Conservation (phyloP, 2,329 filamentous ascomycete species). For the Cryphonectria parasitica region DNA sequence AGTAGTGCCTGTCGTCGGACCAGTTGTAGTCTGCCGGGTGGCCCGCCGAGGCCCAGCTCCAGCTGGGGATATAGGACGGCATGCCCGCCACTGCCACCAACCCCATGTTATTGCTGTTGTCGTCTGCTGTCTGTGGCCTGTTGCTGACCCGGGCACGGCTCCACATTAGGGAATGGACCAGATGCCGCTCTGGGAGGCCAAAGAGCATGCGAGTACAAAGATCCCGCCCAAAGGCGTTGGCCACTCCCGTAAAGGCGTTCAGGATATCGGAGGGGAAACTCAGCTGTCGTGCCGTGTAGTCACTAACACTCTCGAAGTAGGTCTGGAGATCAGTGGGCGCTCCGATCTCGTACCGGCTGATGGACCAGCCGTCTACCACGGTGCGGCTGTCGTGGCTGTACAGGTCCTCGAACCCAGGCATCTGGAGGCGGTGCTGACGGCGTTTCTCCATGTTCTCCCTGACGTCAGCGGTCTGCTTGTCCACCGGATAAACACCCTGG, state of each 20-base stretch:
- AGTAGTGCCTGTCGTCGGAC: not conserved
- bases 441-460: constrained; percentile 6
- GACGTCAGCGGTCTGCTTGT: not conserved
- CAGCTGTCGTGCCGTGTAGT: constrained; percentile 9
- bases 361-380: not conserved
- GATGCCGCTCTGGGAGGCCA: constrained; percentile 10
- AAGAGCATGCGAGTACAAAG: constrained; percentile 1
- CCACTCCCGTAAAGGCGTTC: constrained; percentile 8
- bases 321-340: not conserved
- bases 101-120: not conserved
- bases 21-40: not conserved
- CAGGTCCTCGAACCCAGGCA: constrained; percentile 14
- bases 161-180: constrained; percentile 8
- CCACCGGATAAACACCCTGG: constrained; percentile 2
- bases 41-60: constrained; percentile 7
- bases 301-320: not conserved
- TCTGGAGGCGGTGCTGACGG: constrained; percentile 10
- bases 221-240: not conserved
- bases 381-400: constrained; percentile 7
- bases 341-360: not conserved
- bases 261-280: constrained; percentile 8
- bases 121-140: not conserved
- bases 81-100: not conserved
- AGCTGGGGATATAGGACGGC: constrained; percentile 8
- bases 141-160: not conserved